Conservation (phyloP, 371 early-diverging fungal genomes). For the Saksenaea vasiformis region DNA sequence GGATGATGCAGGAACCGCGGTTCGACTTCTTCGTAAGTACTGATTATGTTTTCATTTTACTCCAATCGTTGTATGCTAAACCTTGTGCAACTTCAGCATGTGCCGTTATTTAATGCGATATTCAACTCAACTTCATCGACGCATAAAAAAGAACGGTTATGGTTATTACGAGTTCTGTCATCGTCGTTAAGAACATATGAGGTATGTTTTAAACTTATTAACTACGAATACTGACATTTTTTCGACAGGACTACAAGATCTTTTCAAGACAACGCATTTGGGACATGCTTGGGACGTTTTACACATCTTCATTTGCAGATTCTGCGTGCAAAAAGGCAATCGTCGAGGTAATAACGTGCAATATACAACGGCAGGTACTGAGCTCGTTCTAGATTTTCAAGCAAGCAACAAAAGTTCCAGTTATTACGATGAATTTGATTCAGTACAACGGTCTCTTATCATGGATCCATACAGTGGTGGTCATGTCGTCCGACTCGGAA, state of each 20-base stretch:
- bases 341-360: constrained; percentile 25
- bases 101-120: constrained; percentile 78
- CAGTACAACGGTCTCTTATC: constrained; percentile 59
- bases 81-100: constrained; percentile 48
- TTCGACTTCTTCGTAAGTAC: constrained; percentile 69
- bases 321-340: constrained; percentile 36
- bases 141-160: constrained; percentile 70
- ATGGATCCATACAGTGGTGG: constrained; percentile 57
- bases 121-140: constrained; percentile 63
- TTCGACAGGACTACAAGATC: constrained; percentile 61
- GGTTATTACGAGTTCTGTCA: constrained; percentile 73
- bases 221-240: not conserved
- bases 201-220: not conserved
- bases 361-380: not conserved
- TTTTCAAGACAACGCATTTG: constrained; percentile 72
- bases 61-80: not conserved
- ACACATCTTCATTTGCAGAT: constrained; percentile 70
- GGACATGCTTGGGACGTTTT: constrained; percentile 66
- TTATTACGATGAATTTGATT: constrained; percentile 53
- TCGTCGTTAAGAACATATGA: constrained; percentile 47
- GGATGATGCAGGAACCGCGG: constrained; percentile 69
- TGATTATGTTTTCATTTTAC: not conserved
- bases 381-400: constrained; percentile 47
- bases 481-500: constrained; percentile 26
- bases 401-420: constrained; percentile 54